Base-by-base conservation (phyloP, 371 early-diverging fungal genomes). In the Rhizopus arrhizus region DNA sequence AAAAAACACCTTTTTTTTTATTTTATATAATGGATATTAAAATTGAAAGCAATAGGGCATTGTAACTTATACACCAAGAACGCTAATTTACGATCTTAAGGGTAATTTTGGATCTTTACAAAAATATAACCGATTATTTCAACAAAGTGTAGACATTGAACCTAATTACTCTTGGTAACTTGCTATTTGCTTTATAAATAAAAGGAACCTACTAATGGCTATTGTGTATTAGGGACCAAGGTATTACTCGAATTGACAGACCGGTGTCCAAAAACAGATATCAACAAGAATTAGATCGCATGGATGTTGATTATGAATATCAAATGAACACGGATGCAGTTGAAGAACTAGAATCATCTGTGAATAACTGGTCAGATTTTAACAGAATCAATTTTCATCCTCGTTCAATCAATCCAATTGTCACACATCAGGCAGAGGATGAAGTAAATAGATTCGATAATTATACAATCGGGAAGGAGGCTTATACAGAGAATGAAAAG, bases 321-420 rank as follows among this genome's bases (percentile, higher is more conserved):
- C 56, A 46, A 10, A 63, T 66, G 50, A 62, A 69, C 16, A n/a
- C 50, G 11, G 65, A 69, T 40, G 75, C 61, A 3, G 32, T 62
- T 13, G 64, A 68, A 10, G 64, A 71, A 47, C 36, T 77, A 29
- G 72, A 82, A 60, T 52, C 64, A 32, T 60, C 80, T 13, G 81
- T 87, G 49, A 68, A 78, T 41, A 79, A 78, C 1, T 95, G 95
- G 96, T 86, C 95, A 0, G 95, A 95, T 64, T 92, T 81, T 66
- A 90, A 87, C 62, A 80, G 87, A 16, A 75, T 87, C 15, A 89
- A 80, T 58, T 93, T 86, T 61, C 92, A 91, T 61, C 91, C 91
- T 22, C 83, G 87, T 10, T 82, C 93, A 4, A 67, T 90, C 32
- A 75, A 82, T 54, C 77, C 82, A 13, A 69, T 91, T 13, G 74